Conservation (phyloP, 139 green algal species). For the Tetratostichococcus sp. region DNA sequence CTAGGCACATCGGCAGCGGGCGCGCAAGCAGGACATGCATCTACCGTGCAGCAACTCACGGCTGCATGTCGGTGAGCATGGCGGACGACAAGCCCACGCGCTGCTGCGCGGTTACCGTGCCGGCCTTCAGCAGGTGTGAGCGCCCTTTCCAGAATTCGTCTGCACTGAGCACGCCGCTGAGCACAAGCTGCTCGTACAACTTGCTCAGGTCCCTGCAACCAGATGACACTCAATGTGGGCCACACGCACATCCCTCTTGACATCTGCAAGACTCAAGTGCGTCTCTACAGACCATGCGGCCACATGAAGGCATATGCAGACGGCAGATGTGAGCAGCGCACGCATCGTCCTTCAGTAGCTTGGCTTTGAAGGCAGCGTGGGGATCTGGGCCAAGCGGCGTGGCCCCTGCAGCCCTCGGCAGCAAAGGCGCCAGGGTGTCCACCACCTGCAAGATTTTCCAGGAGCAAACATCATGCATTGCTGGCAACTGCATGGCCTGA, state of each 20-base stretch:
- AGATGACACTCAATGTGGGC: too few species aligned
- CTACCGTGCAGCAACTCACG: too few species aligned
- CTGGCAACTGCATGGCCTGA: too few species aligned
- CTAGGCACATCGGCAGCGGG: too few species aligned
- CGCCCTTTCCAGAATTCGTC: constrained; percentile 43
- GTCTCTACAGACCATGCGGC: too few species aligned
- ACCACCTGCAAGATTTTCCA: too few species aligned
- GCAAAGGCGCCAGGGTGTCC: constrained; percentile 13
- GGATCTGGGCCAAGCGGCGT: constrained; percentile 6
- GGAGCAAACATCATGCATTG: too few species aligned
- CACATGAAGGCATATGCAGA: too few species aligned
- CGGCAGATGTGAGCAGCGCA: neutral
- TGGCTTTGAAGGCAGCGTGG: constrained; percentile 9
- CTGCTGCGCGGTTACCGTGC: constrained; percentile 12
- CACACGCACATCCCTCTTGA: too few species aligned
- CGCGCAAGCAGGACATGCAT: too few species aligned
- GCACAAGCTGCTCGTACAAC: constrained; percentile 42
- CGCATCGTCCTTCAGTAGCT: constrained; percentile 12
- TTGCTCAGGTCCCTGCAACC: constrained; percentile 28
- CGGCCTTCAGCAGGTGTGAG: constrained; percentile 12
- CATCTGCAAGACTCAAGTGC: too few species aligned
- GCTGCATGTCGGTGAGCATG: constrained; percentile 33
- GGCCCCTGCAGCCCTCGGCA: neutral
- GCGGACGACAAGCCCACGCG: constrained; percentile 29
- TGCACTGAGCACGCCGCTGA: constrained; percentile 33